Percentiles rank a stretch among this genome's conserved stretches.
Conservation (phyloP, 2,329 filamentous ascomycete genomes). For the Ophiostoma himal-ulmi region DNA sequence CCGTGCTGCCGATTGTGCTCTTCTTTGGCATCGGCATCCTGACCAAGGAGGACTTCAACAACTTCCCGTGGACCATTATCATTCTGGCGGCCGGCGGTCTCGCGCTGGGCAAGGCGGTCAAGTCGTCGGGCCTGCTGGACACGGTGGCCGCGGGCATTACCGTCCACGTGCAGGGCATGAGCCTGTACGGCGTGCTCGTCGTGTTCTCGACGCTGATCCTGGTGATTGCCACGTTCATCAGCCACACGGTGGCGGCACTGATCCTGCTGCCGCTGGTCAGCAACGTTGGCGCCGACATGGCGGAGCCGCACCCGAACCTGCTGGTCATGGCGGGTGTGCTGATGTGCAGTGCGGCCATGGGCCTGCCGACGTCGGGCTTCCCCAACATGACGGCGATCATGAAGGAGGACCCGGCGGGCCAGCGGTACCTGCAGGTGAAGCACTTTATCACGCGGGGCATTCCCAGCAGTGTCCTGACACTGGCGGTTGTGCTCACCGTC, state of each 20-base stretch:
- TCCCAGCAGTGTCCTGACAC: constrained; percentile 75
- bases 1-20: constrained; percentile 88
- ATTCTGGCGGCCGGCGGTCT: constrained; percentile 92
- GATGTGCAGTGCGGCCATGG: constrained; percentile 99
- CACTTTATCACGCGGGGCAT: constrained; percentile 95
- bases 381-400: constrained; percentile 99
- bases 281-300: constrained; percentile 78
- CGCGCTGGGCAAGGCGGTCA: constrained; percentile 88
- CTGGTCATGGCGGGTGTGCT: constrained; percentile 91
- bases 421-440: constrained; percentile 83
- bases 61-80: constrained; percentile 99
- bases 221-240: constrained; percentile 95
- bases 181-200: constrained; percentile 77
- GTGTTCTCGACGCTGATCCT: constrained; percentile 81
- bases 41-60: constrained; percentile 99
- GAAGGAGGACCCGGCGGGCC: constrained; percentile 94
- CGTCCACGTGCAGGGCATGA: constrained; percentile 64
- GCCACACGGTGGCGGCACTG: constrained; percentile 89
- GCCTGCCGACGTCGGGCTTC: constrained; percentile 88
- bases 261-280: constrained; percentile 90
- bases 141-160: constrained; percentile 79
- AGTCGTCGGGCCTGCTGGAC: constrained; percentile 83
- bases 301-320: constrained; percentile 84
- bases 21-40: constrained; percentile 96
- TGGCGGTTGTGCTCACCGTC: constrained; percentile 75